Base-by-base conservation (phyloP, 208 protist species). In the Wallacemonas rigidus region DNA sequence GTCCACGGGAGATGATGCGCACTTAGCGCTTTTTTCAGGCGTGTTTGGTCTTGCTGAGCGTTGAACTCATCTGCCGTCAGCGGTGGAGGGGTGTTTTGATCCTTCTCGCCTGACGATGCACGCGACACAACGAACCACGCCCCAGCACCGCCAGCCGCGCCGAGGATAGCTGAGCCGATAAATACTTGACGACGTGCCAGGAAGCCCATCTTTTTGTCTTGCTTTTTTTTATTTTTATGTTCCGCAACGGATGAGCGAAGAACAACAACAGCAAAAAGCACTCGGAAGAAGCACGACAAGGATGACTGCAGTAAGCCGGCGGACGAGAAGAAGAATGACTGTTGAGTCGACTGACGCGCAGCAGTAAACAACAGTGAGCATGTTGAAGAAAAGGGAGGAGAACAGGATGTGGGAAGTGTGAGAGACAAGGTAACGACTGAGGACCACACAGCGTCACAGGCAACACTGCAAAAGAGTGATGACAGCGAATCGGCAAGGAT, bases 51-150 rank as follows among this genome's bases (percentile, higher is more conserved):
- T 60, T 95, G 86, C 51, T 90, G 68, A 2, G 77, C 78, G 67
- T 93, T 95, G 67, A 91, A 95, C 51, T 85, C 86, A 12, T 83
- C 80, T 14, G 80, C 82, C 1, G 81, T 82, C 8, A 93, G 62
- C 40, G 76, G 67, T 38, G 38, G 51, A 15, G 72, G 45, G 8
- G 69, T 48, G 44, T 54, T 40, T 15, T 26, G 55, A 17, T 73
- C 48, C 7, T 72, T 81, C 38, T 56, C 44, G 43, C 40, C 69
- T 41, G 60, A 45, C 4, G 36, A 26, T 8, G 60, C 4, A 26
- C 41, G 36, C 40, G 60, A 65, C 15, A 53, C 38, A 26, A 17
- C 60, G n/a, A 65, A 48, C 60, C 60, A 65, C 5, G 60, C 60
- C 3, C 60, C 60, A 6, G 65, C 79, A 5, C 76, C 38, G 3